These are phyloP conservation scores for Cylindrotheca fusiformis DNA, from an alignment of 108 stramenopile genomes.

Conservation along the genomic window DNA sequence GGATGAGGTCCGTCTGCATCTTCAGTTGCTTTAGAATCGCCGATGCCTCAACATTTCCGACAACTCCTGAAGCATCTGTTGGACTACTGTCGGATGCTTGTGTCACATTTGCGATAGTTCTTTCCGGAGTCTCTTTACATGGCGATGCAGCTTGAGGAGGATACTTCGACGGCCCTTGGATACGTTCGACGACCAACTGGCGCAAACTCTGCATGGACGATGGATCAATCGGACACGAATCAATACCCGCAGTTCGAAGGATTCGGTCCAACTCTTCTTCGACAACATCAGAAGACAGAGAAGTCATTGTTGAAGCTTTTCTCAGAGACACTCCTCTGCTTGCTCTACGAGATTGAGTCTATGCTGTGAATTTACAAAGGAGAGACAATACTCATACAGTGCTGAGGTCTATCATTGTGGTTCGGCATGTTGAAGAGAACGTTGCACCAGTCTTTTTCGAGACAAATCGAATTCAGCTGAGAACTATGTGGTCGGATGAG, in stretches of 20 bases:
- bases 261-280: conserved; percentile 21
- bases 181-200: neutral
- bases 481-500: too few relatives aligned
- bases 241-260: conserved; percentile 27
- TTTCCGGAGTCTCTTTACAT: neutral
- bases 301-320: too few relatives aligned
- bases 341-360: too few relatives aligned
- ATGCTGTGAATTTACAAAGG: too few relatives aligned
- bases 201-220: conserved; percentile 20
- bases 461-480: too few relatives aligned
- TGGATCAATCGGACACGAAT: conserved; percentile 30
- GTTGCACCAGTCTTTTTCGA: too few relatives aligned
- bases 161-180: neutral
- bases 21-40: conserved; percentile 23
- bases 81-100: neutral
- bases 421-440: too few relatives aligned
- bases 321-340: too few relatives aligned
- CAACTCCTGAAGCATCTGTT: neutral
- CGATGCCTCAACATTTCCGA: neutral
- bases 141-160: neutral
- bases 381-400: too few relatives aligned
- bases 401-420: too few relatives aligned
- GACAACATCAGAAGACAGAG: too few relatives aligned
- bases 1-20: conserved; percentile 30
- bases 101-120: neutral